These are phyloP conservation scores for Colletotrichum costaricense DNA, from an alignment of 2,329 filamentous ascomycete genomes.

Conservation along the genomic window DNA sequence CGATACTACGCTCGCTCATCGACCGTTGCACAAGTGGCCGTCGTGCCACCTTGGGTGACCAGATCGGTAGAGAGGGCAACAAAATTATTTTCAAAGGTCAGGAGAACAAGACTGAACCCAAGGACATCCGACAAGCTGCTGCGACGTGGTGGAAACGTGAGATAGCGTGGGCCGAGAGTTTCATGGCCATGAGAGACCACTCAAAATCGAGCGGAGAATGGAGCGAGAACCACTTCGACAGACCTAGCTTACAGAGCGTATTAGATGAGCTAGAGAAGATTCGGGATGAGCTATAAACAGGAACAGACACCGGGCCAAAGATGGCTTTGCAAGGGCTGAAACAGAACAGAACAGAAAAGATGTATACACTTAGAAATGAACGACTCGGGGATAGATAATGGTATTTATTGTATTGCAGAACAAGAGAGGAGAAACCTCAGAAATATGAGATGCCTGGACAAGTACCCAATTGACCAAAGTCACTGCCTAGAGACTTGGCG, in stretches of 20 bases:
- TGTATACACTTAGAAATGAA: background rate
- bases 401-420: constrained; percentile 2
- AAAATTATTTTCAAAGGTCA: constrained; percentile 56
- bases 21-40: constrained; percentile 63
- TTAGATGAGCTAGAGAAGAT: constrained; percentile 34
- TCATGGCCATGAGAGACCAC: constrained; percentile 54
- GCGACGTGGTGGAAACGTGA: constrained; percentile 61
- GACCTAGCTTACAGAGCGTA: constrained; percentile 60
- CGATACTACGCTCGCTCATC: constrained; percentile 58
- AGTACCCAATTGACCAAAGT: background rate
- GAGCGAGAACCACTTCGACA: constrained; percentile 62
- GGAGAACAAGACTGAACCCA: constrained; percentile 46
- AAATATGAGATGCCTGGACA: background rate
- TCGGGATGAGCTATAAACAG: constrained; percentile 40
- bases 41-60: constrained; percentile 54
- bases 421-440: background rate
- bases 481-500: background rate
- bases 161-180: constrained; percentile 59
- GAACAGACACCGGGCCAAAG: background rate
- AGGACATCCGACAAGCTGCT: constrained; percentile 51
- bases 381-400: background rate
- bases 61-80: constrained; percentile 58
- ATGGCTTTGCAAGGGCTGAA: background rate
- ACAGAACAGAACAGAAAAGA: background rate
- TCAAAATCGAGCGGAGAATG: constrained; percentile 53